Conservation (phyloP, 2,329 filamentous ascomycete species). For the Colletotrichum sp. region DNA sequence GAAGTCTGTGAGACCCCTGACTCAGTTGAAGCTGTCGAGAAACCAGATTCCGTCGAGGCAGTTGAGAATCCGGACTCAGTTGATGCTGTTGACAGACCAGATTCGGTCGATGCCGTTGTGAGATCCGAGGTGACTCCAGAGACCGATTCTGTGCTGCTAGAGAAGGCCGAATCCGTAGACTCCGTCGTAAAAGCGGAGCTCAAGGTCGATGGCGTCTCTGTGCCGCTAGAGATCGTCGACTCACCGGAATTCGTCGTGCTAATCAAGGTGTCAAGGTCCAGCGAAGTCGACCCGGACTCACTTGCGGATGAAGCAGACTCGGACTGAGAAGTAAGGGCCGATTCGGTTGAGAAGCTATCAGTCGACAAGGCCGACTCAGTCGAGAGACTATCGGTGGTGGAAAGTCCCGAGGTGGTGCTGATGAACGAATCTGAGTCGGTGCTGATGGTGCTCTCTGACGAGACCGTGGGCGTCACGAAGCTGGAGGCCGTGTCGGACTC, state of each 20-base stretch:
- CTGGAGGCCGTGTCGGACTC: neutral
- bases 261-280: neutral
- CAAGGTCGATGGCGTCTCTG: neutral
- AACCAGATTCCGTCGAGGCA: neutral
- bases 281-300: rapidly evolving
- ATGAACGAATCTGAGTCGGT: neutral
- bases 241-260: neutral
- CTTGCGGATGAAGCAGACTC: neutral
- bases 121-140: neutral
- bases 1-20: neutral
- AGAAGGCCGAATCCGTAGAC: neutral
- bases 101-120: neutral
- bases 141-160: neutral
- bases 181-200: neutral
- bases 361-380: neutral
- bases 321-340: neutral
- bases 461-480: neutral
- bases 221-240: neutral
- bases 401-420: neutral
- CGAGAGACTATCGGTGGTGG: neutral
- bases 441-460: neutral
- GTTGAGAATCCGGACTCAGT: neutral
- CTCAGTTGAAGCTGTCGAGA: neutral
- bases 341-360: neutral
- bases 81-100: neutral